phyloP scores from a whole-genome alignment of 352 stramenopile species.

The Globisporangium nagaii region DNA sequence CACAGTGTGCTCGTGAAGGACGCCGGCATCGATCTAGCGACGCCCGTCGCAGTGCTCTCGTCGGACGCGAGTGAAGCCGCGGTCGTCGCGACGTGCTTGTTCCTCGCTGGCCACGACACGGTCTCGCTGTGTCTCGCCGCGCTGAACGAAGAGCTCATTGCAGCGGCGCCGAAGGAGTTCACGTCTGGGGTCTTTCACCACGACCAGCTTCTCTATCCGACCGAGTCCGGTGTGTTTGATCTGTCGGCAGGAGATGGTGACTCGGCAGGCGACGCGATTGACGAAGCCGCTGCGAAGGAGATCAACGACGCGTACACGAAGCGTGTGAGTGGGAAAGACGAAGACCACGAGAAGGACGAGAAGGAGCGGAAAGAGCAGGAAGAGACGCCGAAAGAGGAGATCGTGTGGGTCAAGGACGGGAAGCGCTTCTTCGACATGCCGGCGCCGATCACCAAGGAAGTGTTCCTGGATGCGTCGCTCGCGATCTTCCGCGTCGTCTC shows the following conservation, averaged over 20 bases:
- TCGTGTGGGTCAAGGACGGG: slow-evolving; percentile 48
- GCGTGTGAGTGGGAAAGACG: slow-evolving; percentile 31
- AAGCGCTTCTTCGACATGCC: slow-evolving; percentile 83
- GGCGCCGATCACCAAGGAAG: slow-evolving; percentile 47
- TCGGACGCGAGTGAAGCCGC: slow-evolving; percentile 46
- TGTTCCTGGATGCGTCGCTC: slow-evolving; percentile 61
- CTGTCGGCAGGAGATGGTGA: slow-evolving; percentile 28
- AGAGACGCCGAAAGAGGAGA: slow-evolving; percentile 21
- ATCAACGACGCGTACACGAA: slow-evolving; percentile 44
- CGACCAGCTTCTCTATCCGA: slow-evolving; percentile 34
- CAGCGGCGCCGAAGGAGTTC: slow-evolving; percentile 24
- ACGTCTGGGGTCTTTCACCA: slow-evolving; percentile 42
- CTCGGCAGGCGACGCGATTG: background rate
- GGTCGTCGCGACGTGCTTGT: slow-evolving; percentile 47
- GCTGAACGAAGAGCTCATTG: slow-evolving; percentile 37
- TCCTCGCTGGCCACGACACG: slow-evolving; percentile 29
- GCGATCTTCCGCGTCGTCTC: slow-evolving; percentile 76
- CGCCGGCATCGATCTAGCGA: slow-evolving; percentile 31
- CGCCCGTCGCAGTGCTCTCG: slow-evolving; percentile 36
- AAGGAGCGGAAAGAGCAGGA: slow-evolving; percentile 11
- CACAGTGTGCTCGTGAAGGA: slow-evolving; percentile 28
- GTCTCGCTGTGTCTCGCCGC: slow-evolving; percentile 32
- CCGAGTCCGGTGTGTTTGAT: slow-evolving; percentile 49
- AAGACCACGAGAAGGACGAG: slow-evolving; percentile 13
- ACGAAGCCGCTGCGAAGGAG: slow-evolving; percentile 13